Base-by-base conservation (phyloP, 306 rosid species). In the Quercus bicolor region DNA sequence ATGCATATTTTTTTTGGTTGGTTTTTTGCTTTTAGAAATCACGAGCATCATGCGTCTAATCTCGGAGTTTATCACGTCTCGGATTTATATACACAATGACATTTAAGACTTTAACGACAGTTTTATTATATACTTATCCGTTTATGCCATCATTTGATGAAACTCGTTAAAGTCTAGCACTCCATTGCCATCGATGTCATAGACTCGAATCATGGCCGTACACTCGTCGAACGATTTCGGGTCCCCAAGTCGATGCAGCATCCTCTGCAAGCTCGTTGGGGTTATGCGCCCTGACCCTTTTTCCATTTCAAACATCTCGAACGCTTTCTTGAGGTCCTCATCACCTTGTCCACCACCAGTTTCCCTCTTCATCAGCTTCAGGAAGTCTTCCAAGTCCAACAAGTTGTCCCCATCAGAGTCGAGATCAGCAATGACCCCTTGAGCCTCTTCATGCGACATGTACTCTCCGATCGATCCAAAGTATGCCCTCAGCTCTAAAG, bases 181-280 rank as follows among this genome's bases (percentile, higher is more conserved):
- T 1, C 97, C 97, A 14, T 92, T 87, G 4, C 87, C 93, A 65
- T 92, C 97, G 0, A 78, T 75, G 28, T 92, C 97, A 55, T 83
- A 92, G 66, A 81, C 90, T 34, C 40, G 78, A 68, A 92, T 90
- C 97, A 92, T 92, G 16, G 86, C 85, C 23, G 37, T 85, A 29
- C 97, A 92, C 75, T 92, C 94, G 1, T 90, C 88, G 56, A 84
- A 74, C 0, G 97, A 87, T 66, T 82, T 92, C 0, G 79, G 28
- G 73, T 92, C 91, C n/a, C 97, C 97, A 6, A 92, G 88, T 29
- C 93, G 88, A 19, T 84, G 79, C 77, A 92, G 33, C 97, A 88
- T 92, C 76, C 86, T 79, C 72, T 92, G 94, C 85, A 92, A 77
- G 65, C 97, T 86, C 57, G 80, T 83, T 0, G 97, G 94, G 0